Conservation (phyloP, 106 monocot species). For the Platanthera zijinensis region DNA sequence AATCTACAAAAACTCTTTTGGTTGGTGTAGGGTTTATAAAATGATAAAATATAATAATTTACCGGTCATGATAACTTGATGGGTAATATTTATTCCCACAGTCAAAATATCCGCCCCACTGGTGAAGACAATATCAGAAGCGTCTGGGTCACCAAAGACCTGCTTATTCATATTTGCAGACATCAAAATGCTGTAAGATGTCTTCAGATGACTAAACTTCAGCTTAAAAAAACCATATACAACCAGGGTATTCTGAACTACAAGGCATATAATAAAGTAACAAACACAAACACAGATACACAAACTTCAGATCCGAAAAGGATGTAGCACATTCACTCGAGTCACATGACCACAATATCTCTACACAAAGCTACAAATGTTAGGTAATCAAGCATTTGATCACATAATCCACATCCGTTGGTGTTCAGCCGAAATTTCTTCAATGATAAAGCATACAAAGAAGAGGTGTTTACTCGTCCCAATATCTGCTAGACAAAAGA, state of each 20-base stretch:
- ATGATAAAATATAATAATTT: not conserved
- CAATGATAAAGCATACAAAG: too few relatives aligned
- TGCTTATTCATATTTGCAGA: conserved; percentile 19
- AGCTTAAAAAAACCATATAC: not conserved
- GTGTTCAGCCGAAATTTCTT: too few relatives aligned
- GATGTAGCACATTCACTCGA: too few relatives aligned
- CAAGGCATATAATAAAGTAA: too few relatives aligned
- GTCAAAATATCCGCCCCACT: conserved; percentile 84
- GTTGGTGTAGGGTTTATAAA: not conserved
- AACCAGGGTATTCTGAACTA: not conserved
- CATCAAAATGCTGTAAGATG: not conserved
- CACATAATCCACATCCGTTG: too few relatives aligned
- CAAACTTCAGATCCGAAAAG: too few relatives aligned
- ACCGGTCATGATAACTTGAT: conserved; percentile 83
- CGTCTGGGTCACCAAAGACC: conserved; percentile 96
- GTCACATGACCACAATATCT: too few relatives aligned
- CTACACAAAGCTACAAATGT: too few relatives aligned
- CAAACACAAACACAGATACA: too few relatives aligned
- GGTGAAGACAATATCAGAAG: conserved; percentile 93
- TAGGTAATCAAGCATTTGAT: too few relatives aligned
- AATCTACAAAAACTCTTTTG: not conserved
- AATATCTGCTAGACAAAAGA: too few relatives aligned
- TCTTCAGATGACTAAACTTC: not conserved
- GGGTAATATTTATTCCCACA: conserved; percentile 93
- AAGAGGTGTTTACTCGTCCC: too few relatives aligned